Evolutionary conservation across 2,329 filamentous ascomycete species (phyloP).

Genomic region (Arthroderma sp.): DNA sequence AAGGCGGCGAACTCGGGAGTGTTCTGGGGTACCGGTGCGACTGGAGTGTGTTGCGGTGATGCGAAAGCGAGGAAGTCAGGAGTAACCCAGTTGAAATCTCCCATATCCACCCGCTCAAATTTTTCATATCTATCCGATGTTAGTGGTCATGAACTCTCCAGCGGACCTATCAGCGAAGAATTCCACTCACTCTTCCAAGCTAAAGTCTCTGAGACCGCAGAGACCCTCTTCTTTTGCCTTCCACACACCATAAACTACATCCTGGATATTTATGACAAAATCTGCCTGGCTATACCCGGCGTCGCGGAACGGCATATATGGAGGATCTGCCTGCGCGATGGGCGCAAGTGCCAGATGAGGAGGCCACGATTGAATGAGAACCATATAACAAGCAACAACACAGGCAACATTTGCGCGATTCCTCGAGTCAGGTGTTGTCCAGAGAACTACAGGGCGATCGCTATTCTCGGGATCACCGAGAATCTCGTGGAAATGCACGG

Average conservation of each 20-base stretch:
- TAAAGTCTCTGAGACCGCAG: conserved; percentile 84
- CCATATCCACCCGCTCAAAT: conserved; percentile 91
- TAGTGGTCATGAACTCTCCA: too few species aligned
- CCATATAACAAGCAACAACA: conserved; percentile 95
- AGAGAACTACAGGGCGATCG: conserved; percentile 84
- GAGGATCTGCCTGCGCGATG: conserved; percentile 91
- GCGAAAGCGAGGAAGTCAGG: conserved; percentile 92
- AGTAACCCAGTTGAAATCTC: conserved; percentile 99
- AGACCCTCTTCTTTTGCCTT: conserved; percentile 93
- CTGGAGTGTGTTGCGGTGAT: conserved; percentile 73
- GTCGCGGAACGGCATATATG: conserved; percentile 96
- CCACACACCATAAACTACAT: conserved; percentile 97
- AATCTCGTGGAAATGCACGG: conserved; percentile 89
- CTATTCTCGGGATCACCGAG: conserved; percentile 84
- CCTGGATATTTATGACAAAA: conserved; percentile 88
- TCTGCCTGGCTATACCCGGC: conserved; percentile 97
- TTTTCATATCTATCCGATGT: conserved; percentile 56
- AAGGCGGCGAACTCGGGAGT: conserved; percentile 62
- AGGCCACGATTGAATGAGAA: conserved; percentile 93
- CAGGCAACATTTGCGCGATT: conserved; percentile 86
- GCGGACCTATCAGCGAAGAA: not conserved
- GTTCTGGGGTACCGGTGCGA: conserved; percentile 55
- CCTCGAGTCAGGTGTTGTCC: conserved; percentile 80
- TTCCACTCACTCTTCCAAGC: conserved; percentile 62
- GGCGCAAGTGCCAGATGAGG: conserved; percentile 90